Evolutionary conservation across 2,329 filamentous ascomycete species (phyloP).

Genomic region (Incumbomyces delicatus): DNA sequence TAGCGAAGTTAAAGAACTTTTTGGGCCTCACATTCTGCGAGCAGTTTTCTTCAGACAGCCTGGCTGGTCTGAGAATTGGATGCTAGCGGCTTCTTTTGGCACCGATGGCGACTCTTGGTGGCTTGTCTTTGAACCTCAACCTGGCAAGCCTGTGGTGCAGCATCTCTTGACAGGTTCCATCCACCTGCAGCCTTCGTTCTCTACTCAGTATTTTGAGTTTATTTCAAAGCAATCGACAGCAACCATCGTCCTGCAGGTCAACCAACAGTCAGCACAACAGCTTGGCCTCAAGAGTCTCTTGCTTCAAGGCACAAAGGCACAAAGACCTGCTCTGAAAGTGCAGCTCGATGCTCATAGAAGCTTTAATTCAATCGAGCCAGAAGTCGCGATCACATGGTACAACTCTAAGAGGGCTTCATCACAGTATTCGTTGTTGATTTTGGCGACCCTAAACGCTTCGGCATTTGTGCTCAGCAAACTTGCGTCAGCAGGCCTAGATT

Average conservation of each 20-base stretch:
- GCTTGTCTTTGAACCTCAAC: constrained; percentile 21
- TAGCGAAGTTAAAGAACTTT: constrained; percentile 46
- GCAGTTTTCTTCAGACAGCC: constrained; percentile 59
- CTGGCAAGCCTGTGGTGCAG: background rate
- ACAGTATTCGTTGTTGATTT: constrained; percentile 8
- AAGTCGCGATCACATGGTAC: background rate
- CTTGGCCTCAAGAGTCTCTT: background rate
- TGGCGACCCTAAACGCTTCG: constrained; percentile 11
- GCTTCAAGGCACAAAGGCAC: background rate
- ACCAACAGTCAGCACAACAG: constrained; percentile 11
- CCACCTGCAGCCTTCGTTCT: constrained; percentile 12
- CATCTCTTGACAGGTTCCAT: constrained; percentile 2
- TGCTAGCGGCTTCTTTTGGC: constrained; percentile 60
- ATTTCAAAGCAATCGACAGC: constrained; percentile 14
- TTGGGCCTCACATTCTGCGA: constrained; percentile 54
- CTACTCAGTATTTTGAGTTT: constrained; percentile 14
- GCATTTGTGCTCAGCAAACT: constrained; percentile 10
- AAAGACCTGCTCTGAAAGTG: background rate
- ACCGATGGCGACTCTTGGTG: constrained; percentile 70
- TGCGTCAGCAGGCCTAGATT: constrained; percentile 11
- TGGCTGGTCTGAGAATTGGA: constrained; percentile 66
- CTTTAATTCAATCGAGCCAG: background rate
- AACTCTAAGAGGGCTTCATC: constrained; percentile 6
- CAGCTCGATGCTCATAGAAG: background rate
- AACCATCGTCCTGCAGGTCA: constrained; percentile 14